Percentiles rank a stretch among this genome's conserved stretches.
phyloP scores from a whole-genome alignment of 176 grass and related monocot genomes.

The Oropetium thomaeum region DNA sequence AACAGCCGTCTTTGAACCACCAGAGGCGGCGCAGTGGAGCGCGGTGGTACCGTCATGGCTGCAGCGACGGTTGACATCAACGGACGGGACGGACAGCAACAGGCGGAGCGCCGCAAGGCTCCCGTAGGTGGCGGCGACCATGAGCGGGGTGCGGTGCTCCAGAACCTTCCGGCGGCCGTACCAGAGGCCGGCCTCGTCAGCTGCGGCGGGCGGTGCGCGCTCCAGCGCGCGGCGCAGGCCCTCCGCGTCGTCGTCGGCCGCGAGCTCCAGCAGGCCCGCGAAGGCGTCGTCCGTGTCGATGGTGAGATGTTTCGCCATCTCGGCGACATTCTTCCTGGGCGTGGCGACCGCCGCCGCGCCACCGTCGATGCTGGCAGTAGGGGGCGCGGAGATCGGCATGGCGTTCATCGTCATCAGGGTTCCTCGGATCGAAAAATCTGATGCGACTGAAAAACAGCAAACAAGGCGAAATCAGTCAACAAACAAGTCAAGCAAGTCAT shows the following conservation, averaged over 20 bases:
- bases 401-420: slow-evolving; percentile 39
- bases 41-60: slow-evolving; percentile 56
- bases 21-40: slow-evolving; percentile 76
- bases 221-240: slow-evolving; percentile 50
- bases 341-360: not conserved
- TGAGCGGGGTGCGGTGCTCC: slow-evolving; percentile 67
- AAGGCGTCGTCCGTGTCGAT: slow-evolving; percentile 59
- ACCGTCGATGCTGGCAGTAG: not conserved
- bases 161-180: slow-evolving; percentile 69
- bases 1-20: slow-evolving; percentile 44
- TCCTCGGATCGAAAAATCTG: slow-evolving; percentile 46
- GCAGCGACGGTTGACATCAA: slow-evolving; percentile 57
- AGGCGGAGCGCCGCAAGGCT: slow-evolving; percentile 45
- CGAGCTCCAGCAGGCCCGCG: slow-evolving; percentile 58
- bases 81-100: slow-evolving; percentile 49
- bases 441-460: not conserved
- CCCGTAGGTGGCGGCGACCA: slow-evolving; percentile 77
- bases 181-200: slow-evolving; percentile 67
- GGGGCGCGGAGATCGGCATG: slow-evolving; percentile 39
- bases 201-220: slow-evolving; percentile 32
- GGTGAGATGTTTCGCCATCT: slow-evolving; percentile 55
- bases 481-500: slow-evolving; percentile 38
- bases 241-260: slow-evolving; percentile 49
- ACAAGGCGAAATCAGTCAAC: slow-evolving; percentile 40
- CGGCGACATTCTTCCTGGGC: slow-evolving; percentile 47